Conservation (phyloP, 129 eudicot species). For the Mikania micrantha region DNA sequence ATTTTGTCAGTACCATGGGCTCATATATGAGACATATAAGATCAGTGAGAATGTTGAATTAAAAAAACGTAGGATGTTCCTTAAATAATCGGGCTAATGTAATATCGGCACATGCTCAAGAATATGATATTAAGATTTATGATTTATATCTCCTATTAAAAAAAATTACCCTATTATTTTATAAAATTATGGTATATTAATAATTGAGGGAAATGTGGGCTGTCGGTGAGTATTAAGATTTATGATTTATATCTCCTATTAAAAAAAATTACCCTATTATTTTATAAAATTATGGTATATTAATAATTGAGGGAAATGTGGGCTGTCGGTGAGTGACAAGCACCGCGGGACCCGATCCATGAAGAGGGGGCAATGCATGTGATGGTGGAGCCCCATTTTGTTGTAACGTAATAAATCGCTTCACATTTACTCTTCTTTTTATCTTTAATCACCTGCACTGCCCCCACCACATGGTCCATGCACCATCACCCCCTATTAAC, state of each 20-base stretch:
- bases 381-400: slow-evolving; percentile 13
- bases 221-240: slow-evolving; percentile 37
- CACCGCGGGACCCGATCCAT: slow-evolving; percentile 32
- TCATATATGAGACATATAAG: too few species aligned
- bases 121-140: not conserved
- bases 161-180: not conserved
- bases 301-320: slow-evolving; percentile 31
- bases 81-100: too few species aligned
- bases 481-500: slow-evolving; percentile 32
- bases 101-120: not conserved
- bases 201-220: slow-evolving; percentile 29
- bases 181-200: not conserved
- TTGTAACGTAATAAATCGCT: slow-evolving; percentile 14
- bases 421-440: slow-evolving; percentile 22
- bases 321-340: slow-evolving; percentile 26
- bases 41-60: too few species aligned
- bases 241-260: too few species aligned
- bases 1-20: too few species aligned
- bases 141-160: too few species aligned
- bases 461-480: slow-evolving; percentile 22
- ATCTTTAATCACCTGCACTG: slow-evolving; percentile 7
- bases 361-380: slow-evolving; percentile 31
- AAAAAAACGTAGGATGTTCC: too few species aligned
- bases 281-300: not conserved
- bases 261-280: not conserved